phyloP scores from a whole-genome alignment of 2,329 filamentous ascomycete species.

The Neonectria ditissima region DNA sequence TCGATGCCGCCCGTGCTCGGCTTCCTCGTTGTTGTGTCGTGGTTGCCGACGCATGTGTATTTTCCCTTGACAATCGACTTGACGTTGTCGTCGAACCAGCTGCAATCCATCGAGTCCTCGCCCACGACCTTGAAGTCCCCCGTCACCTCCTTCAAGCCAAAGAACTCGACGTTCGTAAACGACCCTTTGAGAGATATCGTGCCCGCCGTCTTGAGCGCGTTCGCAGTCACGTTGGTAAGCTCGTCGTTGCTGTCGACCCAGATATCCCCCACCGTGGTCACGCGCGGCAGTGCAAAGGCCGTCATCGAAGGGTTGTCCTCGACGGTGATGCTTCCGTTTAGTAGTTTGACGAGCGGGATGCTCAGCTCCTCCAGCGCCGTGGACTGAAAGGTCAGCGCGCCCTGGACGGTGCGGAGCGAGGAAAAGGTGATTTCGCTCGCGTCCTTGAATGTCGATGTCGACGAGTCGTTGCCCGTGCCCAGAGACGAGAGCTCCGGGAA shows the following conservation, averaged over 20 bases:
- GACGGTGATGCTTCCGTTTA: slow-evolving; percentile 43
- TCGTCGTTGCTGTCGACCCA: slow-evolving; percentile 39
- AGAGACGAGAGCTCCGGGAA: slow-evolving; percentile 40
- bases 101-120: slow-evolving; percentile 45
- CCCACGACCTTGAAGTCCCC: slow-evolving; percentile 45
- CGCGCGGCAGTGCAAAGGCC: slow-evolving; percentile 42
- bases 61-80: slow-evolving; percentile 43
- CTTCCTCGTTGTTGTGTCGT: slow-evolving; percentile 42
- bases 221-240: slow-evolving; percentile 44
- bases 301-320: slow-evolving; percentile 40
- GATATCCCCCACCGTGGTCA: slow-evolving; percentile 37
- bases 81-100: slow-evolving; percentile 46
- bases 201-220: slow-evolving; percentile 43
- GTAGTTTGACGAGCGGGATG: slow-evolving; percentile 39
- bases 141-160: slow-evolving; percentile 40
- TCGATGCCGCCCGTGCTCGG: slow-evolving; percentile 45
- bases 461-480: slow-evolving; percentile 41
- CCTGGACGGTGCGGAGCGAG: slow-evolving; percentile 39
- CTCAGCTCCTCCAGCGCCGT: slow-evolving; percentile 38
- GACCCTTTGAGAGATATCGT: slow-evolving; percentile 42
- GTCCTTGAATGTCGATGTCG: slow-evolving; percentile 38
- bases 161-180: slow-evolving; percentile 45
- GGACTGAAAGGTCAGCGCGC: slow-evolving; percentile 40
- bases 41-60: slow-evolving; percentile 42
- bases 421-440: slow-evolving; percentile 39